Evolutionary conservation across 768 basidiomycete genomes (phyloP).

Genomic region (Tricholoma bakamatsutake): DNA sequence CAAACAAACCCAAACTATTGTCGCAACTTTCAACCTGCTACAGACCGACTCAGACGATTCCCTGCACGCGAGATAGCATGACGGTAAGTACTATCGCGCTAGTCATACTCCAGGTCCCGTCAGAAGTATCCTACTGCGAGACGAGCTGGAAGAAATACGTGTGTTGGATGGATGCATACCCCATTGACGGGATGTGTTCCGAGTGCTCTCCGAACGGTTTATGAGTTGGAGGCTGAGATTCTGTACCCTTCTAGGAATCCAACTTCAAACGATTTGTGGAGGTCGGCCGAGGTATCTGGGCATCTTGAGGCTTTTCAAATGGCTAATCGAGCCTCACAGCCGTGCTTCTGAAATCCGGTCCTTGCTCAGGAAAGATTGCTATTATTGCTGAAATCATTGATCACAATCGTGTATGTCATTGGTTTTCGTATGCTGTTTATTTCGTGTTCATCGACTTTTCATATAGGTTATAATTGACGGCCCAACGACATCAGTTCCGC

Average conservation of each 20-base stretch:
- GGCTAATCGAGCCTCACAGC: constrained; percentile 37
- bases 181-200: constrained; percentile 10
- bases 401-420: constrained; percentile 84
- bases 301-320: neutral
- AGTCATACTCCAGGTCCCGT: constrained; percentile 11
- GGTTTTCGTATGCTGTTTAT: neutral
- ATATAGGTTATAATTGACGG: constrained; percentile 91
- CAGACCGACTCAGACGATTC: constrained; percentile 19
- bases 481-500: constrained; percentile 84
- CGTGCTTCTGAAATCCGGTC: constrained; percentile 90
- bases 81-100: constrained; percentile 20
- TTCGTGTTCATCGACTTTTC: no score
- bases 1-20: constrained; percentile 17
- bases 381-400: constrained; percentile 97
- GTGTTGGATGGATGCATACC: constrained; percentile 19
- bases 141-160: constrained; percentile 6
- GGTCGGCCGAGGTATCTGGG: constrained; percentile 84
- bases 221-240: constrained; percentile 6
- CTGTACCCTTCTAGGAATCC: constrained; percentile 47
- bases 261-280: constrained; percentile 97
- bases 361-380: constrained; percentile 82
- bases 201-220: constrained; percentile 6
- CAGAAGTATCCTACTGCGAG: constrained; percentile 8
- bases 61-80: constrained; percentile 30
- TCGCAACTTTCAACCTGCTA: constrained; percentile 10